phyloP scores from a whole-genome alignment of 1,284 basidiomycete species.

The Exsudoporus floridanus region DNA sequence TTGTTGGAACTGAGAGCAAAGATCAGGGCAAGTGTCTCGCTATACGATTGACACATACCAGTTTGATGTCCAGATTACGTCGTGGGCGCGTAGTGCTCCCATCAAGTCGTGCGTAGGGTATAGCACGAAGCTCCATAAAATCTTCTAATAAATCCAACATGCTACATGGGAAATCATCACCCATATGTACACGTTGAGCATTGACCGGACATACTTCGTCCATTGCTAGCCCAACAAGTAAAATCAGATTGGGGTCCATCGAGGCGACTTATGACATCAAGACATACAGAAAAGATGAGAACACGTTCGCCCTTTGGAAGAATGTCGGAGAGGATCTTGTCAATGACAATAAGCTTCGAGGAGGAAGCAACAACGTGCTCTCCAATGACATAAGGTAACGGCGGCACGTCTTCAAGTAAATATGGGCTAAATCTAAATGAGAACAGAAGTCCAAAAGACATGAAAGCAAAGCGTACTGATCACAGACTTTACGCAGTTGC shows the following conservation, averaged over 20 bases:
- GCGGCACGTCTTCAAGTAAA: slow-evolving; percentile 49
- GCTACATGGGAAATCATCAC: slow-evolving; percentile 42
- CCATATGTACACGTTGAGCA: background rate
- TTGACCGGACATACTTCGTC: slow-evolving; percentile 40
- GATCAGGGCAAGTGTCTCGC: slow-evolving; percentile 4
- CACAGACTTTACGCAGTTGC: slow-evolving; percentile 57
- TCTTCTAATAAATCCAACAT: slow-evolving; percentile 86
- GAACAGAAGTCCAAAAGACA: background rate
- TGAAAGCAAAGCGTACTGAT: slow-evolving; percentile 43
- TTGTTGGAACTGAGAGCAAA: slow-evolving; percentile 50
- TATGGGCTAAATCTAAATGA: slow-evolving; percentile 45
- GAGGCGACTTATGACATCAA: background rate
- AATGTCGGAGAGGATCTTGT: slow-evolving; percentile 74
- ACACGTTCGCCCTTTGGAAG: slow-evolving; percentile 81
- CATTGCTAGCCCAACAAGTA: slow-evolving; percentile 45
- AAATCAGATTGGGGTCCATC: slow-evolving; percentile 2
- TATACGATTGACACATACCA: slow-evolving; percentile 38
- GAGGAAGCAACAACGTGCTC: slow-evolving; percentile 59
- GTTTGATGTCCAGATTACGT: slow-evolving; percentile 54
- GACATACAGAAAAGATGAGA: slow-evolving; percentile 78
- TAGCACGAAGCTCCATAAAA: slow-evolving; percentile 71
- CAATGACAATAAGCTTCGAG: slow-evolving; percentile 75
- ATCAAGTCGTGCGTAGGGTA: slow-evolving; percentile 78
- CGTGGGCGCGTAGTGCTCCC: slow-evolving; percentile 56
- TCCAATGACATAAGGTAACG: slow-evolving; percentile 50